Evolutionary conservation across 2,329 filamentous ascomycete genomes (phyloP), one percentile per base, ranked within the genome.

Genomic region (Phialophora chinensis): DNA sequence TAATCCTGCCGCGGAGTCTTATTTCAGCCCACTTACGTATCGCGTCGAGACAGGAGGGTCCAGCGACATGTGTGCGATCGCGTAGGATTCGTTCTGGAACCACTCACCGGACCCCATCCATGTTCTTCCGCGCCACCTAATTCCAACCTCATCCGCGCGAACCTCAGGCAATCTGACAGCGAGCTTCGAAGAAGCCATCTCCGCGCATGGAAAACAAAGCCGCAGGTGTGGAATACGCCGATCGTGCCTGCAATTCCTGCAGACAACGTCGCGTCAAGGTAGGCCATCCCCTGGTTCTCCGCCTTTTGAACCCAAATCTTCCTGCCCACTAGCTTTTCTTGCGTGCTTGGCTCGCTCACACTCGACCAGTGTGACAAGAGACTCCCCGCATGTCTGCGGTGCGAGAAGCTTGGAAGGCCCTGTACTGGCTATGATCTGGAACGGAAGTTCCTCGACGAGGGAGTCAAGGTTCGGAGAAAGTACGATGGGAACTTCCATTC

Each of bases 371-470:
- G 79, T 67, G 79, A 80, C 70, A 78, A 80, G 65, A 73, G 74
- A 50, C 75, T 79, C 7, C 77, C 78, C 4, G 73, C 74, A 14
- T 80, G 78, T 62, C 75, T 77, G 62, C 75, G 78, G 23, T 80
- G 78, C 66, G 72, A 72, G 31, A 72, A 74, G 54, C 75, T 78
- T 6, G 77, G 77, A 12, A 75, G 77, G 27, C 74, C 79, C 60
- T 80, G 78, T 54, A 77, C 78, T 0, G 79, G 79, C n/a, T 80
- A 79, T 74, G 75, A 79, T 23, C 77, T 79, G 61, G 79, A 75
- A 25, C 78, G 79, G 63, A 80, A 80, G 52, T 80, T 80, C 63
- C 78, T 80, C 55, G 79, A 80, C 60, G 78, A 80, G 63, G 78
- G 79, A 5, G 76, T 77, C 25, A 77, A 78, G 20, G 77, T 80